Conservation (phyloP, 768 basidiomycete species). For the Suillus decipiens region DNA sequence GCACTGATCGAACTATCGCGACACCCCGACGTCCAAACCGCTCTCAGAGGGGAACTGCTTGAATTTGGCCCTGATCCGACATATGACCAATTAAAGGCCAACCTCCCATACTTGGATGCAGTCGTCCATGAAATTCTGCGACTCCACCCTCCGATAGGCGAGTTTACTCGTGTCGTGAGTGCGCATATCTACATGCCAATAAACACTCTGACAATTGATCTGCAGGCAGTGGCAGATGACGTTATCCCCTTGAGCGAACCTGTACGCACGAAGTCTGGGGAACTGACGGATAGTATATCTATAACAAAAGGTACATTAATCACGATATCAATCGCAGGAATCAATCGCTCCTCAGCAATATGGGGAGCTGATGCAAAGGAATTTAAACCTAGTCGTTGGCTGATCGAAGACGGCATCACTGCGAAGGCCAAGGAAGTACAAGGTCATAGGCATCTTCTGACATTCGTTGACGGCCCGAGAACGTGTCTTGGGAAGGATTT, state of each 20-base stretch:
- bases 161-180: slow-evolving; percentile 21
- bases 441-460: slow-evolving; percentile 51
- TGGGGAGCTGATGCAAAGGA: slow-evolving; percentile 64
- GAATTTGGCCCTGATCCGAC: slow-evolving; percentile 48
- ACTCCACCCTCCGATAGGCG: slow-evolving; percentile 39
- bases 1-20: slow-evolving; percentile 56
- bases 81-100: slow-evolving; percentile 52
- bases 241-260: slow-evolving; percentile 58
- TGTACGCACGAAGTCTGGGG: slow-evolving; percentile 43
- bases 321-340: slow-evolving; percentile 41
- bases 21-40: slow-evolving; percentile 46
- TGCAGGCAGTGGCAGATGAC: slow-evolving; percentile 52
- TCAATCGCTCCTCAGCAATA: slow-evolving; percentile 52
- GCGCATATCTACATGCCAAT: not conserved
- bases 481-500: slow-evolving; percentile 52
- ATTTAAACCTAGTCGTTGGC: slow-evolving; percentile 69
- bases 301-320: slow-evolving; percentile 53
- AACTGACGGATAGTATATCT: slow-evolving; percentile 38
- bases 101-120: slow-evolving; percentile 56
- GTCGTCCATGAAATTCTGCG: slow-evolving; percentile 47
- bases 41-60: slow-evolving; percentile 50
- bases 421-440: slow-evolving; percentile 41
- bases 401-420: slow-evolving; percentile 35
- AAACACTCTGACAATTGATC: not conserved
- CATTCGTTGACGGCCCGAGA: slow-evolving; percentile 54